A percentile compares a stretch with the other conserved stretches of the same genome.
Evolutionary conservation across 2,329 filamentous ascomycete species (phyloP).

Genomic region (Claviceps sp.): DNA sequence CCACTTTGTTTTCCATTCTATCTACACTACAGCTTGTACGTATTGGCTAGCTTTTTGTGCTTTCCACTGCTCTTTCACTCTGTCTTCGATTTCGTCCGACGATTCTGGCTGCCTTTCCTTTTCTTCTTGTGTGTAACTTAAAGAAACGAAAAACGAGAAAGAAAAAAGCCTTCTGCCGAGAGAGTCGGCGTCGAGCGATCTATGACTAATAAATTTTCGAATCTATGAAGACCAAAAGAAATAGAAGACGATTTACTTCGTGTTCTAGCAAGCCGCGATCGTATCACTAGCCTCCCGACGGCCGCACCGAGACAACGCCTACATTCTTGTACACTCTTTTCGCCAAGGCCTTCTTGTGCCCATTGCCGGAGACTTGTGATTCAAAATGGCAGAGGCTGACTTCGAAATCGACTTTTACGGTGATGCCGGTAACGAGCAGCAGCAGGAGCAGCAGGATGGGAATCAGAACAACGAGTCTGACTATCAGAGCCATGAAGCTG

Average conservation of each 20-base stretch:
- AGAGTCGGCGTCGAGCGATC: not conserved
- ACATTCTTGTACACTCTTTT: not conserved
- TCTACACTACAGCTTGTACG: constrained; percentile 31
- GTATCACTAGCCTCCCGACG: not conserved
- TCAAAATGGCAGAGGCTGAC: constrained; percentile 53
- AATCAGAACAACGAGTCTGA: constrained; percentile 22
- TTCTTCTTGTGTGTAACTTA: constrained; percentile 1
- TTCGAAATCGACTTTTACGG: constrained; percentile 64
- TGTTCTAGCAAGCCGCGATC: not conserved
- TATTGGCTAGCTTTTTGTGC: constrained; percentile 33
- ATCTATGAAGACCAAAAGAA: constrained; percentile 1
- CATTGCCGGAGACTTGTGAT: not conserved
- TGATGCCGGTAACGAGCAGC: constrained; percentile 37
- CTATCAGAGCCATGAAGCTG: constrained; percentile 15
- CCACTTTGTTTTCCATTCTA: constrained; percentile 4
- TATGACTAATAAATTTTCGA: constrained; percentile 2
- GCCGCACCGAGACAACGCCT: not conserved
- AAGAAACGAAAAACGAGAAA: not conserved
- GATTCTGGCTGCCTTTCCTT: constrained; percentile 1
- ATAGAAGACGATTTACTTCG: not conserved
- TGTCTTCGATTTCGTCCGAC: constrained; percentile 9
- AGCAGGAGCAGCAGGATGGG: constrained; percentile 18
- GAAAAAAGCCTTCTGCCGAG: not conserved
- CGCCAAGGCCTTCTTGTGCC: not conserved
- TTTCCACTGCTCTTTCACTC: constrained; percentile 20